Evolutionary conservation across 495 filamentous ascomycete genomes (phyloP), one percentile per base, ranked within the genome.

Genomic region (Penicillium paxilli): DNA sequence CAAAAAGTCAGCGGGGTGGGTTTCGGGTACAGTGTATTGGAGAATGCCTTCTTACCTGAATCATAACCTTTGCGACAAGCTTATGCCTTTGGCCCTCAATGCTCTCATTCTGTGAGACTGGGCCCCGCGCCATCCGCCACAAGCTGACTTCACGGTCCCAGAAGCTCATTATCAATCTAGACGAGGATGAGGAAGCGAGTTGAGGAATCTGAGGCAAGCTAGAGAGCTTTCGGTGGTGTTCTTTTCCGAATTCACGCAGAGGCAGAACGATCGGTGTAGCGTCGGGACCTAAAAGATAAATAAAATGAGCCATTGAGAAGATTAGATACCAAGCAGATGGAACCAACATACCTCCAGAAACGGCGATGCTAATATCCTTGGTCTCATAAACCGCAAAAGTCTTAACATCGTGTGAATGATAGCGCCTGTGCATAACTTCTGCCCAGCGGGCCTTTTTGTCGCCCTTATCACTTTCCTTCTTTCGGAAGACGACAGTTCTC

Each of bases 361-460:
- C 91, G 8, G 95, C 76, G 35, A 98, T 82, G 58, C 91, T 97
- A 64, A 96, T 82, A 35, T 82, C 81, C 49, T 83, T 87, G 16
- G 86, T 85, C 68, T 97, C 92, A 49, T 90, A 98, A 14, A 89
- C 84, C 44, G 92, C 91, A 83, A 99, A 90, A 12, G 92, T 83
- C 72, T 97, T 96, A 57, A 98, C 91, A 76, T 99, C 94, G 65
- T 97, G 91, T 12, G 80, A 81, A 63, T 99, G 95, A 63, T 89
- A 89, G 63, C 91, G 79, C 51, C 86, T 76, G 60, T 96, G 90
- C 58, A 83, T 85, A n/a, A 89, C 73, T 71, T 94, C 91, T 11
- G 82, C 85, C 95, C 95, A 98, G 64, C 88, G 79, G 53, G 67
- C 67, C 25, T 73, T 74, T 45, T 84, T 81, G 46, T 83, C 80